phyloP scores from a whole-genome alignment of 139 green algal species.

The Picochlorum sp. region DNA sequence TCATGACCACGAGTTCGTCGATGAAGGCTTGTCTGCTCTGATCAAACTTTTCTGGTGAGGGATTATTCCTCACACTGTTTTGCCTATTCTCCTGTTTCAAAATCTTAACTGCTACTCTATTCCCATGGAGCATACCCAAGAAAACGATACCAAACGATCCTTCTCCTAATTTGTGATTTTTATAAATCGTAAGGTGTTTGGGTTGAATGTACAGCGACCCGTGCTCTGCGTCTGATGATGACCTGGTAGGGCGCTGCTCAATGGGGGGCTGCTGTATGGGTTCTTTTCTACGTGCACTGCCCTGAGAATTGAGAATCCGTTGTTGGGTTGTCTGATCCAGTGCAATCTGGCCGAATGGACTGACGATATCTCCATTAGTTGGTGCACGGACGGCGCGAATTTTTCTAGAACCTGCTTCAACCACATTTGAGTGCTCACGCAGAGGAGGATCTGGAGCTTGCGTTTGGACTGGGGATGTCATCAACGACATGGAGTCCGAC shows the following conservation, averaged over 20 bases:
- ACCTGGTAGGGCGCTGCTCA: not conserved
- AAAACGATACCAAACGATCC: constrained; percentile 10
- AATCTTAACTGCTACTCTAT: constrained; percentile 11
- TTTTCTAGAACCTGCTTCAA: not conserved
- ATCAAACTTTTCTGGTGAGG: not conserved
- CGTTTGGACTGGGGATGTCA: not conserved
- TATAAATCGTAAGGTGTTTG: not conserved
- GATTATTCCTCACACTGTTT: not conserved
- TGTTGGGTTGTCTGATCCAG: not conserved
- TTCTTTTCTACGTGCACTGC: not conserved
- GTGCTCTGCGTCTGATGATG: not conserved
- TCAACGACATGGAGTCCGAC: not conserved
- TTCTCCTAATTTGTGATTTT: constrained; percentile 6
- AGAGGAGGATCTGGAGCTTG: not conserved
- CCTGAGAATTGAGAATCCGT: not conserved
- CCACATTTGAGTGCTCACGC: no score
- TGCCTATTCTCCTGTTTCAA: not conserved
- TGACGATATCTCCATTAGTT: not conserved
- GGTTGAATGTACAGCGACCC: not conserved
- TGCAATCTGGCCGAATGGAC: not conserved
- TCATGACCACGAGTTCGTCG: constrained; percentile 4
- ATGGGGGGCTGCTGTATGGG: not conserved
- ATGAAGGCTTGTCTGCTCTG: not conserved
- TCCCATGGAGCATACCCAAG: not conserved
- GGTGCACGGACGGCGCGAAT: not conserved